A percentile compares a stretch with the other conserved stretches of the same genome.
phyloP scores from a whole-genome alignment of 2,329 filamentous ascomycete genomes.

The Zarea fungicola region DNA sequence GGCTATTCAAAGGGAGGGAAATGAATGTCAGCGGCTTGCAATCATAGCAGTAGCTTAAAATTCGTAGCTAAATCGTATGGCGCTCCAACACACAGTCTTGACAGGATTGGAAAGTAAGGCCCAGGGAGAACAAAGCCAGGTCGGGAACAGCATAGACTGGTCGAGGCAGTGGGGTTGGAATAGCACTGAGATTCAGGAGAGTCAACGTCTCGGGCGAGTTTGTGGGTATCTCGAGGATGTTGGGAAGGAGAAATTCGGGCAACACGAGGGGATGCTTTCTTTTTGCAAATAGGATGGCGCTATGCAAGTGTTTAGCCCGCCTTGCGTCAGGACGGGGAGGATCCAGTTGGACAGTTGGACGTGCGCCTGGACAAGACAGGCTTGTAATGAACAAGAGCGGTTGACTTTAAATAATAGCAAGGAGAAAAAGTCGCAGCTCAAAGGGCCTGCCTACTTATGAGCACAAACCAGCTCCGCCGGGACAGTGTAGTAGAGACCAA shows the following conservation, averaged over 20 bases:
- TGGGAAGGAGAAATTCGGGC: slow-evolving; percentile 6
- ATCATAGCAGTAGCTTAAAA: background rate
- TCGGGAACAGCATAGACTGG: slow-evolving; percentile 13
- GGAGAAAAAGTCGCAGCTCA: background rate
- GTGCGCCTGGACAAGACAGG: slow-evolving; percentile 6
- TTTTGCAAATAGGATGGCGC: slow-evolving; percentile 12
- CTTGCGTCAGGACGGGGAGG: slow-evolving; percentile 8
- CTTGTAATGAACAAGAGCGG: slow-evolving; percentile 4
- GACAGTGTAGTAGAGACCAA: background rate
- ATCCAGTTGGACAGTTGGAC: slow-evolving; percentile 8
- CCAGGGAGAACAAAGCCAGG: slow-evolving; percentile 10
- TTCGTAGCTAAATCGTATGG: background rate
- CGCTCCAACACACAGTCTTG: background rate
- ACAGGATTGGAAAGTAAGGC: slow-evolving; percentile 8
- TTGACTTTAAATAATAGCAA: slow-evolving; percentile 5
- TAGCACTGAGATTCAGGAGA: slow-evolving; percentile 8
- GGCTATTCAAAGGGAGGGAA: slow-evolving; percentile 14
- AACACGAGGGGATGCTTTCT: slow-evolving; percentile 13
- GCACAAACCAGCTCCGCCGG: slow-evolving; percentile 7
- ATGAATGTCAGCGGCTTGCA: slow-evolving; percentile 12
- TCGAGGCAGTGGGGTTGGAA: slow-evolving; percentile 8
- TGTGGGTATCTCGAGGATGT: slow-evolving; percentile 5
- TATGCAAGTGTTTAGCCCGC: slow-evolving; percentile 11
- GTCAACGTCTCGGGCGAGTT: slow-evolving; percentile 11
- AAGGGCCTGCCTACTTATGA: background rate